Evolutionary conservation across 1,139 yeast genomes (phyloP), one percentile per base, ranked within the genome.

Genomic region (Debaryomycetaceae sp.): DNA sequence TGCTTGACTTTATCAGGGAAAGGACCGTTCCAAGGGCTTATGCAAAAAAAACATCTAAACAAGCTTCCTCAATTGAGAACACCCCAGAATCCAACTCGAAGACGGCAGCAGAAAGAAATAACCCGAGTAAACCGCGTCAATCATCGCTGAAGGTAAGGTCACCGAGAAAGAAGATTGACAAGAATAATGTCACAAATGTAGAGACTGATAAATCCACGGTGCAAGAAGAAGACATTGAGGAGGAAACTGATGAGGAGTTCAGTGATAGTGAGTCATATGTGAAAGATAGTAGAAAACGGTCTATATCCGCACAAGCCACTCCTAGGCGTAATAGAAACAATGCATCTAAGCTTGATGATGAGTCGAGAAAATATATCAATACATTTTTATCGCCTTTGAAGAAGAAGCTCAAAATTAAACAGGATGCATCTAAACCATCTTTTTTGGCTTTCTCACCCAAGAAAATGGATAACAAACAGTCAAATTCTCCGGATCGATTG

Each of bases 371-470:
- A 37, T 55, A 54, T 38, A 57, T 65, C 42, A 56, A 56, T 14
- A 49, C 58, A 14, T 60, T 67, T 35, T 56, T 68, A 31, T 62
- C 68, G 6, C 70, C 70, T 0, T 47, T 59, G 23, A 66, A 65
- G 40, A 60, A 58, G 34, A 46, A 65, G 4, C 56, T 61, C 44
- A 62, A 64, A 39, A 57, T 61, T 39, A 64, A 65, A 41, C 45
- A 43, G 33, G 53, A 59, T 5, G 63, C 60, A n/a, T 46, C 60
- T 30, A 57, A 60, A 36, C 63, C 68, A 4, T 53, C 59, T 1
- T 48, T 62, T 6, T 54, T 65, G 3, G 58, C 62, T 5, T 48
- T 65, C 17, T 59, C 66, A 4, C 66, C 66, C 11, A 54, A 53
- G 36, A 59, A 54, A 39, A 42, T 47, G 11, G 42, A 43, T 36